A percentile compares a stretch with the other conserved stretches of the same genome.
phyloP scores from a whole-genome alignment of 805 yeast genomes.

The Grigorovia transvaalensis region DNA sequence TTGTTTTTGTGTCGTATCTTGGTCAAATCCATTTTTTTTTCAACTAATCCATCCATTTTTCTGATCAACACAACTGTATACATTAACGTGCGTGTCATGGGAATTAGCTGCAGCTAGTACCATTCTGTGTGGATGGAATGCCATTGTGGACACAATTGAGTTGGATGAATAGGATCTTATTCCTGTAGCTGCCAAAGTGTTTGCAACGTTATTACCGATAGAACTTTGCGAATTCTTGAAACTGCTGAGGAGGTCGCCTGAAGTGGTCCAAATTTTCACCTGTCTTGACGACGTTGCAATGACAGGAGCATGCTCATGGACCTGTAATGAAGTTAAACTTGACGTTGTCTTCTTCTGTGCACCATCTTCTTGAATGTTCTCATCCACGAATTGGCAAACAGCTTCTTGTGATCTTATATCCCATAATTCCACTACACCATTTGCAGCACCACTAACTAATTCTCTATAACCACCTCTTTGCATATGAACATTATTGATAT shows the following conservation, averaged over 20 bases:
- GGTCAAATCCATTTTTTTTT: neutral
- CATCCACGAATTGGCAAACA: constrained; percentile 54
- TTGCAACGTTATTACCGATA: constrained; percentile 23
- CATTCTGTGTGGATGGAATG: constrained; percentile 92
- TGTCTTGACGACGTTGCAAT: constrained; percentile 78
- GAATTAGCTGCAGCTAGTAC: constrained; percentile 76
- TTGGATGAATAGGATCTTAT: constrained; percentile 24
- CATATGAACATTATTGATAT: constrained; percentile 77
- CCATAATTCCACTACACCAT: constrained; percentile 82
- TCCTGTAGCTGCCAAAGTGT: constrained; percentile 26
- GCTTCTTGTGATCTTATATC: constrained; percentile 73
- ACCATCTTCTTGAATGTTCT: constrained; percentile 25
- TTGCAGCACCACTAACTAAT: constrained; percentile 69
- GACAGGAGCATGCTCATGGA: constrained; percentile 95
- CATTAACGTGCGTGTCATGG: constrained; percentile 61
- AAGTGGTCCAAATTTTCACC: constrained; percentile 74
- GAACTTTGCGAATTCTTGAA: constrained; percentile 36
- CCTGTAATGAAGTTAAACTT: constrained; percentile 54
- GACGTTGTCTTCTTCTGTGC: constrained; percentile 11
- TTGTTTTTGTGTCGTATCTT: neutral
- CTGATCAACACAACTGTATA: constrained; percentile 38
- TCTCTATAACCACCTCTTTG: constrained; percentile 95
- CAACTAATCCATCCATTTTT: neutral
- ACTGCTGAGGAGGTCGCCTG: constrained; percentile 61
- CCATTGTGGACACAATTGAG: constrained; percentile 50